A percentile compares a stretch with the other conserved stretches of the same genome.
Evolutionary conservation across 1,139 yeast species (phyloP).

Genomic region (Kurtzmaniella quercitrusa): DNA sequence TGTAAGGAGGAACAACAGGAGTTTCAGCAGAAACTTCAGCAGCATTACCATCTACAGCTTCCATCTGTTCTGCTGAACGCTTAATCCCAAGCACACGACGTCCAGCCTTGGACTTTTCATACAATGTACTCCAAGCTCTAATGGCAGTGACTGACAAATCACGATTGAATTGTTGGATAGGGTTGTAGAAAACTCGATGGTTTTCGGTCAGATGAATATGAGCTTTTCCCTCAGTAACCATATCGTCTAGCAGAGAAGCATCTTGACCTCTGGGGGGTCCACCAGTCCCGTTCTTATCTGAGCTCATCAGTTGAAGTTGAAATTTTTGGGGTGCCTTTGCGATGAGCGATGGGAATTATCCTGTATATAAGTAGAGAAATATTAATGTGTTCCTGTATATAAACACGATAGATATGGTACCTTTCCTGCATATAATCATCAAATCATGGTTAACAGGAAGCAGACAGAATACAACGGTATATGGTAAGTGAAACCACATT

Average conservation of each 20-base stretch:
- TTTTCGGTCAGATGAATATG: constrained; percentile 71
- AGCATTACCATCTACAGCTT: not conserved
- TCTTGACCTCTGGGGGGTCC: too few species aligned
- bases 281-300: not conserved
- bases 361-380: too few species aligned
- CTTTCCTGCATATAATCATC: too few species aligned
- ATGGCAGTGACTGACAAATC: constrained; percentile 85
- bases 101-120: constrained; percentile 23
- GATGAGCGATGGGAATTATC: too few species aligned
- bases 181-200: constrained; percentile 88
- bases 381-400: not conserved
- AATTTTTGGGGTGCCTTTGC: not conserved
- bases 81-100: constrained; percentile 17
- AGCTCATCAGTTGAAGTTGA: not conserved
- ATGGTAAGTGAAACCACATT: too few species aligned
- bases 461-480: too few species aligned
- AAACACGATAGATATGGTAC: not conserved
- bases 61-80: constrained; percentile 8
- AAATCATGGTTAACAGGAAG: too few species aligned
- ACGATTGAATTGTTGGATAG: constrained; percentile 93
- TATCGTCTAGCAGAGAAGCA: constrained; percentile 25
- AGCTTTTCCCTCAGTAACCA: constrained; percentile 73
- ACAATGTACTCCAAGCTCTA: constrained; percentile 74
- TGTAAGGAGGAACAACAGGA: constrained; percentile 28
- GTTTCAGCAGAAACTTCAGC: too few species aligned